A percentile compares a stretch with the other conserved stretches of the same genome.
phyloP scores from a whole-genome alignment of 768 basidiomycete species.

The Tricholoma hemisulphureum region DNA sequence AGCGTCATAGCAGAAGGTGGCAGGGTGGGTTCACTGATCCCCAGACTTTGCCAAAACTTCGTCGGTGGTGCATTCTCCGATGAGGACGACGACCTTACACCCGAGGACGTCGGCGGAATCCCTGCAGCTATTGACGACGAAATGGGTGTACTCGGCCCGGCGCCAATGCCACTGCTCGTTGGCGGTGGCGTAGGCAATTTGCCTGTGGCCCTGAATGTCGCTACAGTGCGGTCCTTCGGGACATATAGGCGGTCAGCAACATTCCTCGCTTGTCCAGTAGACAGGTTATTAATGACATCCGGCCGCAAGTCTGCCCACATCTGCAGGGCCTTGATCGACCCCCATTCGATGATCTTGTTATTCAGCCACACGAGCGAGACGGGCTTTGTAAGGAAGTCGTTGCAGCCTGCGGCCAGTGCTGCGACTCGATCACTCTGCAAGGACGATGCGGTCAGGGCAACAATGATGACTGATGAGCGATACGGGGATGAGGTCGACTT shows the following conservation, averaged over 20 bases:
- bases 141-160: background rate
- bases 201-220: conserved; percentile 21
- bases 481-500: conserved; percentile 62
- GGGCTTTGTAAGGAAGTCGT: conserved; percentile 97
- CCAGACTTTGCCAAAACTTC: conserved; percentile 4
- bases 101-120: background rate
- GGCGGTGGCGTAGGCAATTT: conserved; percentile 9
- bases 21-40: conserved; percentile 2
- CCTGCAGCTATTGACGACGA: too few species aligned
- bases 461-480: conserved; percentile 95
- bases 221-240: conserved; percentile 34
- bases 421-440: conserved; percentile 93
- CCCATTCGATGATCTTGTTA: conserved; percentile 99
- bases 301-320: conserved; percentile 88
- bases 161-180: background rate
- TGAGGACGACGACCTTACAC: background rate
- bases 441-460: conserved; percentile 96
- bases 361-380: conserved; percentile 95
- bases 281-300: conserved; percentile 42
- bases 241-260: conserved; percentile 50
- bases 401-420: conserved; percentile 97
- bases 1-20: conserved; percentile 7
- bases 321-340: conserved; percentile 90
- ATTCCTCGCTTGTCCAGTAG: conserved; percentile 40
- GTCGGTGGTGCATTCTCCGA: background rate